Conservation (phyloP, 805 yeast species). For the Kuraishia floccosa region DNA sequence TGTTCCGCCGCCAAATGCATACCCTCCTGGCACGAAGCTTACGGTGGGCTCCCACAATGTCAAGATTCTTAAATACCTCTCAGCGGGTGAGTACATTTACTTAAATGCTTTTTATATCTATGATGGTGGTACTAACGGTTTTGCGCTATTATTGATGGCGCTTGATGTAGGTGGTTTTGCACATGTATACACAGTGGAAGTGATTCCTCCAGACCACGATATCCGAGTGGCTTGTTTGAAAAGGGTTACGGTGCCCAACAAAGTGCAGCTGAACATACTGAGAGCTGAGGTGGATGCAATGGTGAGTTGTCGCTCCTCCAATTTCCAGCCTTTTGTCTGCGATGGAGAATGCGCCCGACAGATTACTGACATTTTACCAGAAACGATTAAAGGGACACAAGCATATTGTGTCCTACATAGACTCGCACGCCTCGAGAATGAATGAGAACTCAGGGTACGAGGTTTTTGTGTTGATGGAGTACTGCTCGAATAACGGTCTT, state of each 20-base stretch:
- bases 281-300: constrained; percentile 97
- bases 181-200: constrained; percentile 75
- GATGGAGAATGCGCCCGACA: constrained; percentile 1
- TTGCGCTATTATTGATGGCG: too few species aligned
- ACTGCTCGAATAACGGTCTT: constrained; percentile 62
- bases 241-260: constrained; percentile 92
- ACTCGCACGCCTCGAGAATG: constrained; percentile 85
- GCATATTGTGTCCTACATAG: constrained; percentile 82
- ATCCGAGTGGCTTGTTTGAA: constrained; percentile 68
- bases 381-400: constrained; percentile 69
- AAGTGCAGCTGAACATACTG: constrained; percentile 66
- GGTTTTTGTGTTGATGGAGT: constrained; percentile 73
- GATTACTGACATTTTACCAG: background rate
- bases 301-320: constrained; percentile 23
- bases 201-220: constrained; percentile 49
- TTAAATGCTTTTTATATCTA: background rate
- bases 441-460: constrained; percentile 45
- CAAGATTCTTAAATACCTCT: constrained; percentile 51
- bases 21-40: constrained; percentile 60
- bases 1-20: constrained; percentile 32
- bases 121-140: constrained; percentile 2
- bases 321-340: background rate
- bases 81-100: constrained; percentile 34
- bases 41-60: constrained; percentile 75
- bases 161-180: constrained; percentile 70